Percentiles rank a stretch among this genome's conserved stretches.
phyloP scores from a whole-genome alignment of 2,329 filamentous ascomycete genomes.

The Sporothrix pallida region DNA sequence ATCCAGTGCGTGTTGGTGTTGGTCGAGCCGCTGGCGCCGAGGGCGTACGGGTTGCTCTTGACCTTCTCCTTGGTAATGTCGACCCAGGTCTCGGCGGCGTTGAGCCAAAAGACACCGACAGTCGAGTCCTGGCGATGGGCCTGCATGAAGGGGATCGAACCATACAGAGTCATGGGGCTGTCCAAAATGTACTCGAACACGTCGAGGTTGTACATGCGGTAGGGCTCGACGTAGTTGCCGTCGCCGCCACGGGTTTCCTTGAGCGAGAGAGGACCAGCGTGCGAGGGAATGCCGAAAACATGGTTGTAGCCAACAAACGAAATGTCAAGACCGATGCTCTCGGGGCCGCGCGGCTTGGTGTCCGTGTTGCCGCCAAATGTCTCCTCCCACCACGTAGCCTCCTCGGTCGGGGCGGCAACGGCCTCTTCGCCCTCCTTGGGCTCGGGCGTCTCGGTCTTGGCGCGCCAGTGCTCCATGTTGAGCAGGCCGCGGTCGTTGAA shows the following conservation, averaged over 20 bases:
- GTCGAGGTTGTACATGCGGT: conserved; percentile 93
- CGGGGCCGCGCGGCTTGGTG: conserved; percentile 90
- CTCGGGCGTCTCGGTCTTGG: conserved; percentile 72
- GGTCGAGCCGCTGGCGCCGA: conserved; percentile 71
- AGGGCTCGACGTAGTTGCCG: conserved; percentile 85
- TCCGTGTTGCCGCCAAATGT: conserved; percentile 94
- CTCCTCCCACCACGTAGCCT: conserved; percentile 98
- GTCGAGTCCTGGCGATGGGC: conserved; percentile 92
- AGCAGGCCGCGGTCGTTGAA: conserved; percentile 89
- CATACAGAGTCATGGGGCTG: conserved; percentile 98
- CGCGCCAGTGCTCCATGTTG: conserved; percentile 95
- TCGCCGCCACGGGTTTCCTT: conserved; percentile 89
- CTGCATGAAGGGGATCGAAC: conserved; percentile 97
- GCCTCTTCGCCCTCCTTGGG: conserved; percentile 58
- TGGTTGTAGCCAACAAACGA: conserved; percentile 90
- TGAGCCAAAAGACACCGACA: conserved; percentile 97
- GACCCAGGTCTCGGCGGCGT: conserved; percentile 95
- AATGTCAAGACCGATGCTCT: conserved; percentile 90
- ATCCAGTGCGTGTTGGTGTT: conserved; percentile 96
- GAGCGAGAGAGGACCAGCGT: conserved; percentile 84
- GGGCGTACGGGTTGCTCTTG: conserved; percentile 74
- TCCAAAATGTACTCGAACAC: conserved; percentile 98
- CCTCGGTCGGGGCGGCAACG: conserved; percentile 64
- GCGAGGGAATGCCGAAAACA: conserved; percentile 93
- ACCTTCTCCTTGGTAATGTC: conserved; percentile 85